Conservation (phyloP, 108 stramenopile genomes). For the Aurantiochytrium sp. region DNA sequence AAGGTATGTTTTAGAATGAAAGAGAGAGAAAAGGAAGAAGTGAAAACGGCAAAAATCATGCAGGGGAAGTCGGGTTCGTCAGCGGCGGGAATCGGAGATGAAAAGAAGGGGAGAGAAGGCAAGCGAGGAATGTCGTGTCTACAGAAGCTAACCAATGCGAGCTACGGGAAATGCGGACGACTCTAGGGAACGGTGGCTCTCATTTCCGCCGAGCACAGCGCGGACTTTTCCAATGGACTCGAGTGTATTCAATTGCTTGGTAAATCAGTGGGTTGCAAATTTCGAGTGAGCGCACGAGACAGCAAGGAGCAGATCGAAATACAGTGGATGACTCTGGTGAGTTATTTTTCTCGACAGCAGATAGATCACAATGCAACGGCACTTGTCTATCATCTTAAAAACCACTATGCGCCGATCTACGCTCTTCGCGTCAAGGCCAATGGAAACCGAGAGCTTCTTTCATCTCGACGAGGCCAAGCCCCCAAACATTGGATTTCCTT, state of each 20-base stretch:
- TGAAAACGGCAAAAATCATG: too few relatives aligned
- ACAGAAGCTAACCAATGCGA: too few relatives aligned
- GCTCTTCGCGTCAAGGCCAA: not conserved
- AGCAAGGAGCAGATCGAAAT: not conserved
- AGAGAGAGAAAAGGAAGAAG: too few relatives aligned
- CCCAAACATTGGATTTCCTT: slow-evolving; percentile 12
- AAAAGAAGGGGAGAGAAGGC: too few relatives aligned
- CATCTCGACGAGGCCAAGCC: not conserved
- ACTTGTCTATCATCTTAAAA: not conserved
- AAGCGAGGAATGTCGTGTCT: too few relatives aligned
- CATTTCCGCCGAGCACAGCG: not conserved
- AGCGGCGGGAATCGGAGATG: too few relatives aligned
- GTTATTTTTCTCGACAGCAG: not conserved
- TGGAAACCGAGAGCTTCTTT: not conserved
- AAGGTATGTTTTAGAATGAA: not conserved
- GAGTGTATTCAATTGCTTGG: not conserved
- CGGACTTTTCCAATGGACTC: not conserved
- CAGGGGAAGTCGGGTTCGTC: too few relatives aligned
- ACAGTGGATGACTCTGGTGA: not conserved
- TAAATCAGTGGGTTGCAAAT: not conserved
- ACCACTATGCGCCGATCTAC: not conserved
- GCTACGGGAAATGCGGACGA: too few relatives aligned
- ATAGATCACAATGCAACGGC: not conserved
- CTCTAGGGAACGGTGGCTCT: not conserved
- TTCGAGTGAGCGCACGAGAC: not conserved